Evolutionary conservation across 108 stramenopile species (phyloP), one percentile per base, ranked within the genome.

Genomic region (Cyclotella cryptica): DNA sequence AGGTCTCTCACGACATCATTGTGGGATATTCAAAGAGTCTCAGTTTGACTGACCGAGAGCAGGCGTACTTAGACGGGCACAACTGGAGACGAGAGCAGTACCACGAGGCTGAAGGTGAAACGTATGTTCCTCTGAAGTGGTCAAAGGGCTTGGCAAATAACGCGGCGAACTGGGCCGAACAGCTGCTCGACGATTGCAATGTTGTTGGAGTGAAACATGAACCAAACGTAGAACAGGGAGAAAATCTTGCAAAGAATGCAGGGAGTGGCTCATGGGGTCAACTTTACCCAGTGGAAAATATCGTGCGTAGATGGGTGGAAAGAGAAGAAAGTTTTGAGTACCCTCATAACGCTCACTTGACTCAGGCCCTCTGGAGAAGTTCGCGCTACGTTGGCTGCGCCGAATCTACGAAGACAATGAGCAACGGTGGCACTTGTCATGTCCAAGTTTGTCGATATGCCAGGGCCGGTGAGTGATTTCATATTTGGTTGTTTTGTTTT

Each of bases 401-500:
- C 7, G 81, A 83, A 57, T 57, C 64, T 10, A 27, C 40, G 14
- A 77, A 83, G 59, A 44, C 8, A 9, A 77, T 76, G 75, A 44
- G 24, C 21, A 66, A 72, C 43, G 66, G 75, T 9, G 66, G 47
- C 14, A 60, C 68, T 9, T 83, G 81, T 42, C 64, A 54, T 5
- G 47, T 83, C 3, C 81, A 83, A 43, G 81, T 83, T 4, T 83
- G 81, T 27, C 60, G 81, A 46, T 83, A 75, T 46, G 71, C 75
- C 0, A 27, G 81, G 13, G 71, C 81, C 12, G 57, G 57, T 58
- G 27, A 6, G 57, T 51, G 3, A 19, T 35, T 35, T 35, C 4
- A 35, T 8, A 19, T 51, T 51, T 51, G 3, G 3, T 8, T 51
- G 49, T 17, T 8, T 51, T 51, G 19, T 19, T 51, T 8, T 51